A percentile compares a stretch with the other conserved stretches of the same genome.
Evolutionary conservation across 1,284 basidiomycete species (phyloP).

Genomic region (Phylloboletellus chloephorus): DNA sequence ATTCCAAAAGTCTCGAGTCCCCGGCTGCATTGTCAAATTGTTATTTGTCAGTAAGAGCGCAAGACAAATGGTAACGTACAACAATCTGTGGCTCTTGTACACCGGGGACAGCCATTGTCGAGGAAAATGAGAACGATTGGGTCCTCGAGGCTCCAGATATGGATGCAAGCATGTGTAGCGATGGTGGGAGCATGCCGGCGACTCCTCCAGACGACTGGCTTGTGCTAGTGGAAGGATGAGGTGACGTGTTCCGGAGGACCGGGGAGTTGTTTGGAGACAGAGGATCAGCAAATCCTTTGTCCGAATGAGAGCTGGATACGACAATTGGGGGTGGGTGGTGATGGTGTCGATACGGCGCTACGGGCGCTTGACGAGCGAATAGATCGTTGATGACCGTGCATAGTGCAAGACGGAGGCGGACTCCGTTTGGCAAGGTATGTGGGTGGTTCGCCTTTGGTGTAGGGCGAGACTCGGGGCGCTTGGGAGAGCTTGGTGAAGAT

Average conservation of each 20-base stretch:
- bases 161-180: conserved; percentile 35
- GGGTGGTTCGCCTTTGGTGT: conserved; percentile 36
- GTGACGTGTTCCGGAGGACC: conserved; percentile 19
- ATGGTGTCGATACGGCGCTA: conserved; percentile 45
- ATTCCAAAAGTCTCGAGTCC: conserved; percentile 27
- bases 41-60: conserved; percentile 3
- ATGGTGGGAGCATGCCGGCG: conserved; percentile 31
- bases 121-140: conserved; percentile 9
- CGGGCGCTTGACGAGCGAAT: conserved; percentile 64
- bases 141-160: conserved; percentile 29
- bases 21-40: conserved; percentile 10
- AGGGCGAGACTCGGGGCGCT: conserved; percentile 22
- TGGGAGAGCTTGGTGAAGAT: conserved; percentile 49
- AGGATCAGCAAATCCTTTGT: conserved; percentile 21
- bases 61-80: conserved; percentile 13
- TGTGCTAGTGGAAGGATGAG: conserved; percentile 25
- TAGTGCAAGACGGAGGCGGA: conserved; percentile 65
- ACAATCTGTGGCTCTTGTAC: conserved; percentile 12
- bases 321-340: conserved; percentile 32
- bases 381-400: conserved; percentile 72
- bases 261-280: conserved; percentile 24
- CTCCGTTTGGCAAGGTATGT: conserved; percentile 72
- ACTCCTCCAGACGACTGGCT: conserved; percentile 22
- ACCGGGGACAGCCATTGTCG: conserved; percentile 3
- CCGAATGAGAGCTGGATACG: conserved; percentile 24